Evolutionary conservation across 73 alveolate genomes (phyloP), one percentile per base, ranked within the genome.

Genomic region (Loxodes magnus): DNA sequence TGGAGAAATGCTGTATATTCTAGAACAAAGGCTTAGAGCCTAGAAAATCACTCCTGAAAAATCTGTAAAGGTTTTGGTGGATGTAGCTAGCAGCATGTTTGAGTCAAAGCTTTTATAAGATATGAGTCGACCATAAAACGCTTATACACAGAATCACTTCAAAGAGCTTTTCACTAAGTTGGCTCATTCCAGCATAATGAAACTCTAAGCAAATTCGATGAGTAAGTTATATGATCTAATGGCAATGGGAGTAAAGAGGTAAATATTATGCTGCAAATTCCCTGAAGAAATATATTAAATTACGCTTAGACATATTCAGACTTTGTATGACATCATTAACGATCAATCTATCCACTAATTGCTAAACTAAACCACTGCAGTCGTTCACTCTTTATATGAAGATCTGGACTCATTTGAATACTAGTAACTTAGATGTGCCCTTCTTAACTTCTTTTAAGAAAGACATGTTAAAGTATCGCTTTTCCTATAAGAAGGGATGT

Each of bases 241-340:
- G 98, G 46, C 84, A 43, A 88, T 88, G 98, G 88, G 95, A 6
- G 79, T 88, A 23, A 88, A 88, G 46, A 73, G 64, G 63, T 82
- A 88, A 65, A 43, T 79, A 50, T 37, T 83, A 19, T 41, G 82
- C 16, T 28, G 79, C 12, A 50, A 80, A 6, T 68, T 74, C 52
- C 96, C 98, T 35, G 98, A 88, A 68, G 95, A 88, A 62, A 55
- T 83, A n/a, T 78, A 72, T 67, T 83, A 88, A 43, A 73, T 88
- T 21, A 83, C 95, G 1, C 28, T 88, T 35, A 88, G 74, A 55
- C 98, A 88, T 55, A 52, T 74, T 38, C 35, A 78, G 26, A 77
- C 78, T 36, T 57, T 88, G 19, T 53, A 70, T 20, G 80, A 56
- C 39, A 54, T 88, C 17, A 59, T 83, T 44, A 41, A 51, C 23